Conservation (phyloP, 2,329 filamentous ascomycete species). For the Epichloe festucae region DNA sequence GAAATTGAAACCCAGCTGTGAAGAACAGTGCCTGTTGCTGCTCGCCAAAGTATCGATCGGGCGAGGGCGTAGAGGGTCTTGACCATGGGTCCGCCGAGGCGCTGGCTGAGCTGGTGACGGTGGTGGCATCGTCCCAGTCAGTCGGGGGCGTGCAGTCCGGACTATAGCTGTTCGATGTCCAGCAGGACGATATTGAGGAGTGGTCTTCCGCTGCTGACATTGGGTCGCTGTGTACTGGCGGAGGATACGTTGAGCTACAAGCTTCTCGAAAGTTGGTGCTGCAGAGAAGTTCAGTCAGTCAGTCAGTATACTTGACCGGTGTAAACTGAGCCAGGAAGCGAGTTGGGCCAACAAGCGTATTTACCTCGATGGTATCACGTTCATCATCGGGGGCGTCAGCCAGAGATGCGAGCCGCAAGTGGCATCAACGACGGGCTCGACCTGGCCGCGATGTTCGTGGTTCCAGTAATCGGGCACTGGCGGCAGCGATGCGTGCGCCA, state of each 20-base stretch:
- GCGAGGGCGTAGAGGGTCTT: not conserved
- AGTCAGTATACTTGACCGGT: not conserved
- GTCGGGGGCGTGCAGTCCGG: not conserved
- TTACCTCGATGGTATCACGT: not conserved
- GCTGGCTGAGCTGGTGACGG: not conserved
- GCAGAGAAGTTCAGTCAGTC: too few relatives aligned
- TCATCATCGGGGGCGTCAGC: not conserved
- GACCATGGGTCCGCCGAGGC: not conserved
- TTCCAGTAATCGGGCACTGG: conserved; percentile 1
- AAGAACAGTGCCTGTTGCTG: not conserved
- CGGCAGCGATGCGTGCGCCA: not conserved
- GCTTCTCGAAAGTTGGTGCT: not conserved
- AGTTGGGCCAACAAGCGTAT: not conserved
- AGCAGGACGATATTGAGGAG: not conserved
- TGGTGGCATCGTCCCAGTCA: not conserved
- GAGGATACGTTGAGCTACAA: not conserved
- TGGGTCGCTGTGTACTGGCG: not conserved
- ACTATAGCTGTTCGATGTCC: not conserved
- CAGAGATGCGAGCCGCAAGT: not conserved
- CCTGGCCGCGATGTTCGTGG: not conserved
- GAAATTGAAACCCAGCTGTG: not conserved
- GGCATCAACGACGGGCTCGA: not conserved
- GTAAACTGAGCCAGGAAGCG: not conserved
- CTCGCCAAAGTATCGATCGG: not conserved
- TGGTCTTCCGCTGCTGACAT: not conserved